Percentiles rank a stretch among this genome's conserved stretches.
Conservation (phyloP, 495 filamentous ascomycete genomes). For the Penicillium coffeae region DNA sequence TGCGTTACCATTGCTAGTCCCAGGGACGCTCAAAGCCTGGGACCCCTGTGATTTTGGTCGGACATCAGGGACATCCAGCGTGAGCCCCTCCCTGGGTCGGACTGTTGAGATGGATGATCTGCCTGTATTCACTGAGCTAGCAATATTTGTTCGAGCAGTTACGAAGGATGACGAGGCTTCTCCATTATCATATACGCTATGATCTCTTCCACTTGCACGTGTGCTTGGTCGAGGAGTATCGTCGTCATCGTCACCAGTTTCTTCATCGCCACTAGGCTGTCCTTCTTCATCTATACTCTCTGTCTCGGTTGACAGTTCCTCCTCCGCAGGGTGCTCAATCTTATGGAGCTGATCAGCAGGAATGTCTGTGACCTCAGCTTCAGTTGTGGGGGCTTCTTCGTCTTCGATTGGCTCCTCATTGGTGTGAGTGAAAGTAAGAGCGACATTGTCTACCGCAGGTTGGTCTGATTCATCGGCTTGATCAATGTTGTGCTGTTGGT, state of each 20-base stretch:
- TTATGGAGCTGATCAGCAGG: constrained; percentile 17
- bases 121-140: constrained; percentile 13
- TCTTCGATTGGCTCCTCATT: constrained; percentile 7
- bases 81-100: not conserved
- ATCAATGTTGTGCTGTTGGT: constrained; percentile 29
- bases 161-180: constrained; percentile 27
- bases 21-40: constrained; percentile 16
- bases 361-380: constrained; percentile 16
- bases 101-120: constrained; percentile 16
- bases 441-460: constrained; percentile 13
- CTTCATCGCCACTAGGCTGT: constrained; percentile 3
- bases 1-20: constrained; percentile 12
- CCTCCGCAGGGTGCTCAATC: constrained; percentile 12
- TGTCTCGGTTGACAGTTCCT: not conserved
- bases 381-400: constrained; percentile 13
- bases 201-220: not conserved
- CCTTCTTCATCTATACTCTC: constrained; percentile 3
- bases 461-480: constrained; percentile 32
- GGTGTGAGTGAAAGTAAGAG: constrained; percentile 19
- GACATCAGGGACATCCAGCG: not conserved
- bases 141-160: constrained; percentile 25
- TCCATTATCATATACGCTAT: constrained; percentile 11
- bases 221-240: constrained; percentile 12
- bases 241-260: constrained; percentile 5
- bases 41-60: constrained; percentile 11